Evolutionary conservation across 192 early-diverging fungal genomes (phyloP).

Genomic region (Geosiphon pyriformis): DNA sequence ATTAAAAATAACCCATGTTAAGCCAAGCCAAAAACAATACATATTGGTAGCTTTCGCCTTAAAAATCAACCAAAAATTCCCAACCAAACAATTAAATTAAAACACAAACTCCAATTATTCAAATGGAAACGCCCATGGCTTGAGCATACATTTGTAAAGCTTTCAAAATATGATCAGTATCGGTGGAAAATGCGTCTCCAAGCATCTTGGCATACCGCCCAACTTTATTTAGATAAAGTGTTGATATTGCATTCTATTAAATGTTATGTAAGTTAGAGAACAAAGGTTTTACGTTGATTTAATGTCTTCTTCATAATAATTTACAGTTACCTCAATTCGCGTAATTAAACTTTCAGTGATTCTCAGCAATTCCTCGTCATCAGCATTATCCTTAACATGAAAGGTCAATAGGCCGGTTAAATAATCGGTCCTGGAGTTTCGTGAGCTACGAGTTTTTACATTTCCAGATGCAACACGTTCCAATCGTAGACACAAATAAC

Average conservation of each 20-base stretch:
- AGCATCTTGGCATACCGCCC: conserved; percentile 55
- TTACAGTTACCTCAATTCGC: conserved; percentile 49
- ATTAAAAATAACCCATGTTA: too few species aligned
- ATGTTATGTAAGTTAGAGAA: neutral
- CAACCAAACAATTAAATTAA: too few species aligned
- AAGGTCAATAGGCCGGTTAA: conserved; percentile 28
- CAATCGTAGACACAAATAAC: conserved; percentile 51
- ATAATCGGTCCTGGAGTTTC: conserved; percentile 29
- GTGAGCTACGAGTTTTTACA: conserved; percentile 28
- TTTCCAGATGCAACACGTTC: conserved; percentile 47
- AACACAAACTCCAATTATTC: too few species aligned
- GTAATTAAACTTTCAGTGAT: conserved; percentile 52
- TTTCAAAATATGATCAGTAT: conserved; percentile 53
- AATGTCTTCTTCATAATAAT: neutral
- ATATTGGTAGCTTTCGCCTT: too few species aligned
- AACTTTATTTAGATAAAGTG: conserved; percentile 50
- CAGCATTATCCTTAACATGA: conserved; percentile 40
- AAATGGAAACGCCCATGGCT: conserved; percentile 29
- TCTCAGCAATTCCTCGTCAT: conserved; percentile 47
- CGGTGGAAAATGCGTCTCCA: conserved; percentile 51
- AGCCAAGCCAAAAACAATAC: too few species aligned
- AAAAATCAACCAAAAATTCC: too few species aligned
- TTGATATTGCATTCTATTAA: conserved; percentile 56
- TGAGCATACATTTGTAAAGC: conserved; percentile 62
- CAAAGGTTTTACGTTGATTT: neutral